Conservation (phyloP, 2,329 filamentous ascomycete species). For the Didymella lethalis region DNA sequence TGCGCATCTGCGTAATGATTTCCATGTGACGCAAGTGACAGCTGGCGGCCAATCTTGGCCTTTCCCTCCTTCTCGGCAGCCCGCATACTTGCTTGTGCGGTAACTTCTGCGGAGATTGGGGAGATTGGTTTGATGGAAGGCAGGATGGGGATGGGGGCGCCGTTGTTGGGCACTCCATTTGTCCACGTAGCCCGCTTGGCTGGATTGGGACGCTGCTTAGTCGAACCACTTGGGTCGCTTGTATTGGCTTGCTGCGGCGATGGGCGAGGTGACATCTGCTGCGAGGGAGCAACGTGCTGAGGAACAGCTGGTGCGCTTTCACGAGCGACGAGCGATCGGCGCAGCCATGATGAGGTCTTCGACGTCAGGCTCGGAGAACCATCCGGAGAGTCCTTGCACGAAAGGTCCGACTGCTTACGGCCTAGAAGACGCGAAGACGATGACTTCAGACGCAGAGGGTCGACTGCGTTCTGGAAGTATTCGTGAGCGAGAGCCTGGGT, state of each 20-base stretch:
- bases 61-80: conserved; percentile 67
- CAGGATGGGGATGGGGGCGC: conserved; percentile 92
- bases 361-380: conserved; percentile 68
- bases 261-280: conserved; percentile 53
- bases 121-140: conserved; percentile 95
- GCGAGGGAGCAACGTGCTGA: conserved; percentile 50
- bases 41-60: conserved; percentile 88
- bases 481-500: conserved; percentile 94
- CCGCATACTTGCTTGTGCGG: conserved; percentile 80
- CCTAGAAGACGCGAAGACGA: conserved; percentile 84
- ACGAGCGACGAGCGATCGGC: conserved; percentile 88
- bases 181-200: conserved; percentile 93
- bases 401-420: conserved; percentile 87
- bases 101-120: conserved; percentile 92
- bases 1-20: conserved; percentile 93
- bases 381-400: conserved; percentile 65
- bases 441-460: conserved; percentile 91
- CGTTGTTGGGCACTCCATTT: conserved; percentile 76
- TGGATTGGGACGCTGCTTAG: conserved; percentile 65
- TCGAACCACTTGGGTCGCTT: conserved; percentile 53
- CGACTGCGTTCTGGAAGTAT: conserved; percentile 90
- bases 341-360: conserved; percentile 92
- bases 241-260: conserved; percentile 55
- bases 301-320: conserved; percentile 70
- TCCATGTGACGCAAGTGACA: conserved; percentile 89